phyloP scores from a whole-genome alignment of 2,329 filamentous ascomycete genomes.

The Aspergillus sp. region DNA sequence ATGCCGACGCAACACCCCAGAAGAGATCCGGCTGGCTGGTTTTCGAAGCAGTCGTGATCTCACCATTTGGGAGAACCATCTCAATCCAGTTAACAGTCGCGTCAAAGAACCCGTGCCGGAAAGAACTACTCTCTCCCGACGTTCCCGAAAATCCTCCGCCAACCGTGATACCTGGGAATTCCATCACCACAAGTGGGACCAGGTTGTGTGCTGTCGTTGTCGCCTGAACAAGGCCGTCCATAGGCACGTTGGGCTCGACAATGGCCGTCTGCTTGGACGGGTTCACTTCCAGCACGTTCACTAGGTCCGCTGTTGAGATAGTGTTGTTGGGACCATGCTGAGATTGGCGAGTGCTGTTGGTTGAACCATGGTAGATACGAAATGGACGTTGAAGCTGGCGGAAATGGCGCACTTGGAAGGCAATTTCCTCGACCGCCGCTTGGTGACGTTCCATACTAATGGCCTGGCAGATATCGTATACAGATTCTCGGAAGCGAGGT shows the following conservation, averaged over 20 bases:
- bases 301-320: conserved; percentile 59
- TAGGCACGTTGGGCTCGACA: conserved; percentile 63
- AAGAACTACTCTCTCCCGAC: conserved; percentile 59
- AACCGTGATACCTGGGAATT: conserved; percentile 61
- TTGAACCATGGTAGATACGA: conserved; percentile 69
- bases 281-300: conserved; percentile 56
- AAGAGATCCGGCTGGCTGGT: conserved; percentile 49
- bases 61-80: conserved; percentile 54
- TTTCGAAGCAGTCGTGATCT: conserved; percentile 42
- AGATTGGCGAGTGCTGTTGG: conserved; percentile 62
- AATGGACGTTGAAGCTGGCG: conserved; percentile 50
- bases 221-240: conserved; percentile 55
- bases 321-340: conserved; percentile 39
- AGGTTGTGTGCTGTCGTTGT: conserved; percentile 46
- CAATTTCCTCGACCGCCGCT: conserved; percentile 9
- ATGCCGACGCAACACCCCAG: conserved; percentile 50
- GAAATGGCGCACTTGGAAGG: conserved; percentile 29
- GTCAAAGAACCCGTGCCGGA: conserved; percentile 59
- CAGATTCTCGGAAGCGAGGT: not conserved
- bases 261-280: conserved; percentile 44
- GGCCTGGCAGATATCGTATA: not conserved
- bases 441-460: conserved; percentile 12
- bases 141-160: conserved; percentile 61
- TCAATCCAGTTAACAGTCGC: conserved; percentile 54
- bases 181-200: conserved; percentile 60